A percentile compares a stretch with the other conserved stretches of the same genome.
phyloP scores from a whole-genome alignment of 805 yeast species.

The Candida nemodendra region DNA sequence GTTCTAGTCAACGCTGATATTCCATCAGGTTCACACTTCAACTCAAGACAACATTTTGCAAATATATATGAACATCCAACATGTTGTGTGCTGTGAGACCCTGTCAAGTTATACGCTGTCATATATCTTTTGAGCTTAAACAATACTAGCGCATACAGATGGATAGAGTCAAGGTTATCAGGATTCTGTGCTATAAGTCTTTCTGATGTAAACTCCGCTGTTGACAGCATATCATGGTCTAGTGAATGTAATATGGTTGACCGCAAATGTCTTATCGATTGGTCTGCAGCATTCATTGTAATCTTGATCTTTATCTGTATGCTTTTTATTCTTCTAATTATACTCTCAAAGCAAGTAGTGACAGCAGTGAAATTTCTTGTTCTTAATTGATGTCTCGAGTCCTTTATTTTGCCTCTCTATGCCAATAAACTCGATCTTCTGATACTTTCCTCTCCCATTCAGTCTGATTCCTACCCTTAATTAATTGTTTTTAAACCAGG shows the following conservation, averaged over 20 bases:
- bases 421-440: too few species aligned
- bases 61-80: constrained; percentile 75
- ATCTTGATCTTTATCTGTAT: too few species aligned
- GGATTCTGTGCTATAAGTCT: constrained; percentile 64
- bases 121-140: constrained; percentile 58
- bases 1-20: constrained; percentile 46
- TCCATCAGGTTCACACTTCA: constrained; percentile 61
- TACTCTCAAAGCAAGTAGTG: too few species aligned
- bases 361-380: too few species aligned
- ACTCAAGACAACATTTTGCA: constrained; percentile 62
- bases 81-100: constrained; percentile 44
- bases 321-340: too few species aligned
- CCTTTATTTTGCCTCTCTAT: too few species aligned
- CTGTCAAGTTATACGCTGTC: constrained; percentile 55
- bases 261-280: constrained; percentile 41
- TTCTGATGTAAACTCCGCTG: constrained; percentile 88
- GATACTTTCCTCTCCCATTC: too few species aligned
- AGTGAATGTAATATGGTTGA: constrained; percentile 65
- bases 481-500: too few species aligned
- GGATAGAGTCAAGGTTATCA: constrained; percentile 57
- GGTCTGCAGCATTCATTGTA: constrained; percentile 24
- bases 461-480: too few species aligned
- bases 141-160: constrained; percentile 68
- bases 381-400: too few species aligned
- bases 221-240: constrained; percentile 63